A percentile compares a stretch with the other conserved stretches of the same genome.
Evolutionary conservation across 495 filamentous ascomycete genomes (phyloP).

Genomic region (Aspergillus conjunctus): DNA sequence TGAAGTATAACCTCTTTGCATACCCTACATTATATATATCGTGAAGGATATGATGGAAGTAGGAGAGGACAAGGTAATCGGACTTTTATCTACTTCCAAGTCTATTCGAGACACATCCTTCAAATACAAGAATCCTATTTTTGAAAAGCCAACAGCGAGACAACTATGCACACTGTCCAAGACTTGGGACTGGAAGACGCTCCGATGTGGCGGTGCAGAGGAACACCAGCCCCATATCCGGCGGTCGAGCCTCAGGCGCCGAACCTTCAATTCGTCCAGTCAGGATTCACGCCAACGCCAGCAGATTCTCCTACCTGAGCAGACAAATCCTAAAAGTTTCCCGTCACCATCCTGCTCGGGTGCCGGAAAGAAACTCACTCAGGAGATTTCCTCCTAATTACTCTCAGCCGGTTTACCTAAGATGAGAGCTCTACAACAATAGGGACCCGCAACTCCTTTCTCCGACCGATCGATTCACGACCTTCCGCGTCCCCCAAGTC

Average conservation of each 20-base stretch:
- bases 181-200: not conserved
- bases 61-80: too few relatives aligned
- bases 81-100: too few relatives aligned
- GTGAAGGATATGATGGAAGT: too few relatives aligned
- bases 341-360: constrained; percentile 1
- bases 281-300: constrained; percentile 6
- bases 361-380: not conserved
- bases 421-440: constrained; percentile 30
- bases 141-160: too few relatives aligned
- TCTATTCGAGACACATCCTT: too few relatives aligned
- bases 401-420: constrained; percentile 3
- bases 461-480: constrained; percentile 20
- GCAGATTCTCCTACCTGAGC: constrained; percentile 6
- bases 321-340: constrained; percentile 2
- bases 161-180: not conserved
- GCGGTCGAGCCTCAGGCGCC: constrained; percentile 21
- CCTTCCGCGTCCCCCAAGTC: constrained; percentile 17
- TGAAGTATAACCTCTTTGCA: not conserved
- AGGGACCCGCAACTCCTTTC: constrained; percentile 10
- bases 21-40: not conserved
- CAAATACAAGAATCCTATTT: too few relatives aligned
- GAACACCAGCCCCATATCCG: constrained; percentile 16
- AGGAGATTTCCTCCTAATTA: not conserved
- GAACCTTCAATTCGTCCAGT: constrained; percentile 12
- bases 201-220: constrained; percentile 26